Base-by-base conservation (phyloP, 2,329 filamentous ascomycete species). In the Pseudogymnoascus sp. region DNA sequence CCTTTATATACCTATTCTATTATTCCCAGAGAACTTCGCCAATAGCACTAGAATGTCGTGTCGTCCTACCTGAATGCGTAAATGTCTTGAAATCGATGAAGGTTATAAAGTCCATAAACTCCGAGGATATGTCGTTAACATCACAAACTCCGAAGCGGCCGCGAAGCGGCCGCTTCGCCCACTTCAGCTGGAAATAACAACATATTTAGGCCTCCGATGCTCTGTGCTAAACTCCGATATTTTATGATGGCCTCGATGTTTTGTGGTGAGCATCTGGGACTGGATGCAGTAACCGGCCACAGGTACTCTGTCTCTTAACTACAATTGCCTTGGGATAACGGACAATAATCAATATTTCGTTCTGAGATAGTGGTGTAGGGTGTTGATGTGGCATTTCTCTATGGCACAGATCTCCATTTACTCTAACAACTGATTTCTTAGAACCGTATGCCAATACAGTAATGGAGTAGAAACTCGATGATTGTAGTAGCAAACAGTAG, bases 1-100 rank as follows among this genome's bases (percentile, higher is more conserved):
- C 26, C 50, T 57, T 57, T 57, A 57, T 57, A 57, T 57, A 57
- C 50, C 10, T 57, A 57, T 33, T 31, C 26, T 33, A 33, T n/a
- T 7, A 31, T 33, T 57, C 13, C 31, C 47, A 19, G 5, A 13
- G 10, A 31, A 19, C 15, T 26, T 13, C 5, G 8, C 33, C n/a
- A 13, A 31, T 33, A 57, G 13, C 2, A 19, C 2, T 13, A 5
- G 15, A 19, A 31, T 13, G 33, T 10, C 13, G 10, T 8, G 3
- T 53, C n/a, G 9, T 10, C 2, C 9, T 15, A 26, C 13, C 44
- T n/a, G 8, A 2, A 19, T 2, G 7, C 26, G 6, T 2, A 33
- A 17, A 57, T 13, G 10, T 10, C 6, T 19, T 33, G 7, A 33
- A 57, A 31, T 31, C 9, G 26, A 15, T 31, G n/a, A 19, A 57